Base-by-base conservation (phyloP, 441 rosid species). In the Bruguiera hainesii region DNA sequence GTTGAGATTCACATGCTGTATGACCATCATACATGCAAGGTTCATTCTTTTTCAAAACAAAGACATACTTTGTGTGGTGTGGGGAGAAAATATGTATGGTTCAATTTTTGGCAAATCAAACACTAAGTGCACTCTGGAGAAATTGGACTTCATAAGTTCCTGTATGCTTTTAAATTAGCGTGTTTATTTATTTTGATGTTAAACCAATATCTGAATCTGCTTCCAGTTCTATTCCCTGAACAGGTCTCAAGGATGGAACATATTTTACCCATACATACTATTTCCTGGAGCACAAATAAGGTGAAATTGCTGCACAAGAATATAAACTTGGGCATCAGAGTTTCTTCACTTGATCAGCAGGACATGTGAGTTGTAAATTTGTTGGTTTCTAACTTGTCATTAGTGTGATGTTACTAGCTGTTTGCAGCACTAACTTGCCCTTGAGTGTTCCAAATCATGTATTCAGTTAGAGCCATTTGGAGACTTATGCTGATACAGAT, bases 151-250 rank as follows among this genome's bases (percentile, higher is more conserved):
- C 48, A 42, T 42, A 3, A 11, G 48, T 42, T 42, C 48, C 48
- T 42, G 4, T 42, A 3, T 37, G 46, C 46, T 37, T 10, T 11
- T 37, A 37, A 9, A 37, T 37, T 37, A 3, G 46, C 2, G 15
- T 37, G 46, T 37, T 37, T 37, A 11, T 37, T 37, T 33, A 7
- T 1, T 37, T 37, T 42, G 48, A 42, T 11, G 48, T 42, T 13
- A 42, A 42, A 3, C 65, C 66, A 65, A 64, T 28, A 11, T 65
- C 71, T 79, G 75, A 80, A 75, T 64, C 67, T 71, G 64, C 80
- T 76, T 73, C 83, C 87, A 93, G 98, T 87, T 82, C 87, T 87
- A 75, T 86, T 93, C 62, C 89, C 96, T 63, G 80, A 83, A 65
- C 91, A 84, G 87, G 92, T 88, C 73, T 87, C 98, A 25, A 69